Evolutionary conservation across 768 basidiomycete species (phyloP).

Genomic region (Amanita subjunquillea): DNA sequence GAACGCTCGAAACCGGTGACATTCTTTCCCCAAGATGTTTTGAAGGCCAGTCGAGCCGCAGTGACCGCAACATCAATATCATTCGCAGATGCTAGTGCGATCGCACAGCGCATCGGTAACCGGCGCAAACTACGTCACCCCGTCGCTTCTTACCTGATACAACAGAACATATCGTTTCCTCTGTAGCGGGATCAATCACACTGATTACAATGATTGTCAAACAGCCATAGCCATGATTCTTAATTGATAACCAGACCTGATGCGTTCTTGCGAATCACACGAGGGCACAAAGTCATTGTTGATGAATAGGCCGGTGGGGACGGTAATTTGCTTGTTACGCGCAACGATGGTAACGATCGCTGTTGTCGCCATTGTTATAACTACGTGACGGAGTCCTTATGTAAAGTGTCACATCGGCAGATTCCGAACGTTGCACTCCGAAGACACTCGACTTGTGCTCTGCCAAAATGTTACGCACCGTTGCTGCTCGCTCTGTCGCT

Average conservation of each 20-base stretch:
- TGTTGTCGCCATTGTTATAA: slow-evolving; percentile 22
- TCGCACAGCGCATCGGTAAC: background rate
- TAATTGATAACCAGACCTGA: slow-evolving; percentile 37
- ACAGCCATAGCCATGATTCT: background rate
- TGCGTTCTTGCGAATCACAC: slow-evolving; percentile 51
- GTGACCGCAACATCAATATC: slow-evolving; percentile 81
- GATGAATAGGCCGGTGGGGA: slow-evolving; percentile 85
- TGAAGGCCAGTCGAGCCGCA: slow-evolving; percentile 75
- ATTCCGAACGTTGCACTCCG: slow-evolving; percentile 1
- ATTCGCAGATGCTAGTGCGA: slow-evolving; percentile 42
- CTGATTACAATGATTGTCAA: slow-evolving; percentile 23
- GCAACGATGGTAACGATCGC: slow-evolving; percentile 29
- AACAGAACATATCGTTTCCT: slow-evolving; percentile 60
- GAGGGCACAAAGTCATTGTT: slow-evolving; percentile 84
- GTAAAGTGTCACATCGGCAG: slow-evolving; percentile 2
- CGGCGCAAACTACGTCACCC: background rate
- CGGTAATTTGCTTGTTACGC: slow-evolving; percentile 38
- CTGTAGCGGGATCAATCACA: slow-evolving; percentile 75
- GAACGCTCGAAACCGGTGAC: slow-evolving; percentile 78
- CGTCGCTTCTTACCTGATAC: slow-evolving; percentile 37
- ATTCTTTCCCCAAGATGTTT: slow-evolving; percentile 84
- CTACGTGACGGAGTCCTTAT: background rate
- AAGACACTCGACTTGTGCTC: background rate
- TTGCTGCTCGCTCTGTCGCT: slow-evolving; percentile 30
- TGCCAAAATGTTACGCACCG: slow-evolving; percentile 26